phyloP scores from a whole-genome alignment of 441 rosid species.

The Sinapis alba region DNA sequence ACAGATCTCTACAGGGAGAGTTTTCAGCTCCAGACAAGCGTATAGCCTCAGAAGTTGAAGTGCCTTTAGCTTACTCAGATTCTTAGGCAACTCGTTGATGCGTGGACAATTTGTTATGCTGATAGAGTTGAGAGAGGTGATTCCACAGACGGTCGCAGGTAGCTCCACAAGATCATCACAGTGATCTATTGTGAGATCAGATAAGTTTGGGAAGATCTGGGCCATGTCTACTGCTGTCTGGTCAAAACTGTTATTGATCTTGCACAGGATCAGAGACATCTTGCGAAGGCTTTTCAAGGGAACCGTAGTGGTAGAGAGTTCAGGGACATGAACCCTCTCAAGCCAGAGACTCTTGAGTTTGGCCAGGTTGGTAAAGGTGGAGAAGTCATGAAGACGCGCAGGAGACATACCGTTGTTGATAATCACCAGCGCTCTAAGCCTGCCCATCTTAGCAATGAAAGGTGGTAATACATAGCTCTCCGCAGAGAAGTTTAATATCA shows the following conservation, averaged over 20 bases:
- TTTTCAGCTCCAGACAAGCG: slow-evolving; percentile 66
- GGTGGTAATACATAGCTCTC: slow-evolving; percentile 71
- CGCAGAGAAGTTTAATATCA: slow-evolving; percentile 66
- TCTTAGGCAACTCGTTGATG: slow-evolving; percentile 51
- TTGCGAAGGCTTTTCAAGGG: slow-evolving; percentile 55
- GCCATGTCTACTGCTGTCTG: slow-evolving; percentile 54
- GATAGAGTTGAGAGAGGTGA: slow-evolving; percentile 56
- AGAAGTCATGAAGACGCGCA: slow-evolving; percentile 57
- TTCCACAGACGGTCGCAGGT: slow-evolving; percentile 55
- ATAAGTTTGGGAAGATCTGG: slow-evolving; percentile 61
- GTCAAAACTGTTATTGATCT: slow-evolving; percentile 56
- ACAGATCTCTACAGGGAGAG: slow-evolving; percentile 56
- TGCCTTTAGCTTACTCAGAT: slow-evolving; percentile 50
- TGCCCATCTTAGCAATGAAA: slow-evolving; percentile 69
- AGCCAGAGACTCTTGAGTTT: slow-evolving; percentile 82
- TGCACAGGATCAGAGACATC: slow-evolving; percentile 72
- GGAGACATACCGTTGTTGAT: slow-evolving; percentile 57
- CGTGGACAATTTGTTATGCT: slow-evolving; percentile 86
- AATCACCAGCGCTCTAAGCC: slow-evolving; percentile 68
- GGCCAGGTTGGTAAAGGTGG: slow-evolving; percentile 49
- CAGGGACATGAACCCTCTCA: slow-evolving; percentile 64
- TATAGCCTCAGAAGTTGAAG: slow-evolving; percentile 65
- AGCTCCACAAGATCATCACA: slow-evolving; percentile 68
- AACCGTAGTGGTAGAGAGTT: slow-evolving; percentile 44
- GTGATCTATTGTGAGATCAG: slow-evolving; percentile 75